Conservation (phyloP, 1,284 basidiomycete species). For the Polyporus tsugae region DNA sequence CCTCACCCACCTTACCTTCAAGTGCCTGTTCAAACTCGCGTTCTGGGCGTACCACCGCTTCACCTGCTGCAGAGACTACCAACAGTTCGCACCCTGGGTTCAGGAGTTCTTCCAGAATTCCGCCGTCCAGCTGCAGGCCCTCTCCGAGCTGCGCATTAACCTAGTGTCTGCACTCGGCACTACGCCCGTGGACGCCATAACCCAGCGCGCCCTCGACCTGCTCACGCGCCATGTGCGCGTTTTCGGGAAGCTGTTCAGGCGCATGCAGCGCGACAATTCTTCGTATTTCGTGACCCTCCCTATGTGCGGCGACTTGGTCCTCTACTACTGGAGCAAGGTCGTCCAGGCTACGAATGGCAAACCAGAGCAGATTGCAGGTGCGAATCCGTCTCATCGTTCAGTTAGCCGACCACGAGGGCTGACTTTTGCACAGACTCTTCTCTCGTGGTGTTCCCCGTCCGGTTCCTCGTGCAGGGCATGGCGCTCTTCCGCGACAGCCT, state of each 20-base stretch:
- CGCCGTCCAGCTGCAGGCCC: slow-evolving; percentile 57
- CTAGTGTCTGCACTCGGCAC: slow-evolving; percentile 46
- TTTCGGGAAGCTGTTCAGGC: slow-evolving; percentile 81
- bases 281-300: slow-evolving; percentile 71
- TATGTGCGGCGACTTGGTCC: slow-evolving; percentile 67
- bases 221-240: slow-evolving; percentile 72
- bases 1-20: slow-evolving; percentile 73
- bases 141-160: slow-evolving; percentile 59
- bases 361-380: slow-evolving; percentile 65
- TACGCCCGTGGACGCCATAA: slow-evolving; percentile 39
- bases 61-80: slow-evolving; percentile 49
- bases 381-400: slow-evolving; percentile 14
- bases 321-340: slow-evolving; percentile 83
- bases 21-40: slow-evolving; percentile 71
- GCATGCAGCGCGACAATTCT: slow-evolving; percentile 70
- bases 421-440: slow-evolving; percentile 49
- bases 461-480: slow-evolving; percentile 87
- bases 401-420: not conserved
- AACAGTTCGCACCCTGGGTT: slow-evolving; percentile 63
- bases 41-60: slow-evolving; percentile 75
- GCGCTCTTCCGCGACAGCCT: slow-evolving; percentile 88
- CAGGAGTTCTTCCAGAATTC: slow-evolving; percentile 67
- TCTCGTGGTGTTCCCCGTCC: slow-evolving; percentile 71
- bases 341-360: slow-evolving; percentile 68
- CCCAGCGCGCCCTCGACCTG: slow-evolving; percentile 54